A percentile compares a stretch with the other conserved stretches of the same genome.
phyloP scores from a whole-genome alignment of 257 asterid species.

The Przewalskia tangutica region DNA sequence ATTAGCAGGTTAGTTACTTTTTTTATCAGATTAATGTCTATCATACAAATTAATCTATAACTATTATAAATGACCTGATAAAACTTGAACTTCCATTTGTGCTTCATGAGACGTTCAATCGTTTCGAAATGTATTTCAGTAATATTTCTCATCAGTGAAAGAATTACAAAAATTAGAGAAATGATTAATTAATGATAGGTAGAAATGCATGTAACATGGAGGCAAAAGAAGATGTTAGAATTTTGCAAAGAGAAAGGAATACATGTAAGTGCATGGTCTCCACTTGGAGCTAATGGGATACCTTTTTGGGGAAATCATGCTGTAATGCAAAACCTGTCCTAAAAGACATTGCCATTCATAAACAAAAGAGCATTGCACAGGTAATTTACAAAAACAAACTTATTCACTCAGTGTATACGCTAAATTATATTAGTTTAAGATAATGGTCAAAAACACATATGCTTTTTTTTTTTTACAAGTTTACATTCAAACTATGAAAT shows the following conservation, averaged over 20 bases:
- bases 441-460: too few relatives aligned
- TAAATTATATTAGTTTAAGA: not conserved
- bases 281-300: slow-evolving; percentile 35
- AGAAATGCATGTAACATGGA: slow-evolving; percentile 60
- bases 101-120: not conserved
- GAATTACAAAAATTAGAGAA: not conserved
- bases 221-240: slow-evolving; percentile 31
- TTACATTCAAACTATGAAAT: too few relatives aligned
- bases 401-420: not conserved
- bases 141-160: not conserved
- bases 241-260: slow-evolving; percentile 30
- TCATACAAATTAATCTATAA: too few relatives aligned
- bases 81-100: not conserved
- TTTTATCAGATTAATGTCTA: too few relatives aligned
- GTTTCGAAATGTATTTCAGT: not conserved
- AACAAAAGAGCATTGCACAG: slow-evolving; percentile 32
- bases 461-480: too few relatives aligned
- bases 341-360: slow-evolving; percentile 26
- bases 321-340: slow-evolving; percentile 35
- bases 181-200: slow-evolving; percentile 21
- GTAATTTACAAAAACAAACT: not conserved
- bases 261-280: slow-evolving; percentile 43
- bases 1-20: not conserved
- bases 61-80: too few relatives aligned
- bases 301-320: slow-evolving; percentile 28